These are phyloP conservation scores for Aspergillus taichungensis DNA, from an alignment of 495 filamentous ascomycete species.

Conservation along the genomic window DNA sequence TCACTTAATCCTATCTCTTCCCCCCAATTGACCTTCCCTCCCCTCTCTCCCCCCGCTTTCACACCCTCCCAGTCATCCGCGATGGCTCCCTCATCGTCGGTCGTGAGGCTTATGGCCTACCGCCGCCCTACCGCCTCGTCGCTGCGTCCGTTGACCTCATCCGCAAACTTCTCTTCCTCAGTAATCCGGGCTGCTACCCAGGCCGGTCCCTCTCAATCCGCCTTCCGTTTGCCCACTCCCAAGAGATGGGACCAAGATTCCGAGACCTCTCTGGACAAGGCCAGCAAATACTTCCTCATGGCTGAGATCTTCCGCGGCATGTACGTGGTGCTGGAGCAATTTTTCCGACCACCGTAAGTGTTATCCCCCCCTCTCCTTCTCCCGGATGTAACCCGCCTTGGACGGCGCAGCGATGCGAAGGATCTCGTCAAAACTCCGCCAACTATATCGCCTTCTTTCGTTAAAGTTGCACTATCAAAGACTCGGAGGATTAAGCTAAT, in stretches of 20 bases:
- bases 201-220: slow-evolving; percentile 62
- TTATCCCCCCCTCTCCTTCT: slow-evolving; percentile 1
- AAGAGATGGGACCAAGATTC: slow-evolving; percentile 62
- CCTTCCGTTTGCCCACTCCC: slow-evolving; percentile 62
- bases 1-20: slow-evolving; percentile 13
- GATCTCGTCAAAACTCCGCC: background rate
- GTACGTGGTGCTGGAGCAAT: slow-evolving; percentile 97
- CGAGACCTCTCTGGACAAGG: slow-evolving; percentile 67
- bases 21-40: slow-evolving; percentile 15
- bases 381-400: no score
- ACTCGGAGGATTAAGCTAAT: slow-evolving; percentile 2
- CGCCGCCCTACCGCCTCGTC: slow-evolving; percentile 32
- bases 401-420: background rate
- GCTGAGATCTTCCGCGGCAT: slow-evolving; percentile 94
- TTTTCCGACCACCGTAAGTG: slow-evolving; percentile 92
- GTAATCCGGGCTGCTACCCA: slow-evolving; percentile 55
- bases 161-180: slow-evolving; percentile 58
- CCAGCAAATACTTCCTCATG: slow-evolving; percentile 87
- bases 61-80: slow-evolving; percentile 15
- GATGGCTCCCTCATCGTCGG: slow-evolving; percentile 47
- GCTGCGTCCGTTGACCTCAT: slow-evolving; percentile 33
- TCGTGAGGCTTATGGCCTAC: slow-evolving; percentile 44
- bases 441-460: background rate
- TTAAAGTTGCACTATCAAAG: background rate
- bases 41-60: slow-evolving; percentile 10